Evolutionary conservation across 2,329 filamentous ascomycete genomes (phyloP), one percentile per base, ranked within the genome.

Genomic region (Sclerotinia nivalis): DNA sequence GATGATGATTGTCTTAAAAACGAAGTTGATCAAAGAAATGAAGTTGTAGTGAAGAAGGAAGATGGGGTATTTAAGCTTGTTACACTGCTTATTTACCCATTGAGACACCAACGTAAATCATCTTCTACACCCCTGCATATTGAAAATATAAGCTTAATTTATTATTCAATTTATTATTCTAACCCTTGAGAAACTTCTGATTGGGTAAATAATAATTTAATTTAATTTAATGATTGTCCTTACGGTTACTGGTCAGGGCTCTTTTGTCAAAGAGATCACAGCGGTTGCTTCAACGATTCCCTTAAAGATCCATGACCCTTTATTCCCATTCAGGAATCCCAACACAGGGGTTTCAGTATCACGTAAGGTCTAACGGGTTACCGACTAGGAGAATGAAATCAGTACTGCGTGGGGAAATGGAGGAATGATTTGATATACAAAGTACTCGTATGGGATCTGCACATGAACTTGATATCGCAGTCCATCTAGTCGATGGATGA

Each of bases 31-130:
- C 47, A 40, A 40, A 22, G 37, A 59, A 25, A 40, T 20, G 18
- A n/a, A 40, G 61, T 28, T 40, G 31, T 7, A 34, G 25, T 15
- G 18, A 28, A 47, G 43, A 50, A 37, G 34, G 13, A 52, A 50
- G 55, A 37, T 34, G 7, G 55, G 25, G 56, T 64, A 65, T 65
- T 40, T 65, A 52, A 28, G 28, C 43, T 20, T 25, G 34, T 58
- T 49, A n/a, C 25, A 6, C 15, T 65, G 13, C 47, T 40, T 28
- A 12, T 2, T 49, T 49, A 22, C 55, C 55, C 3, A 43, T 13
- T 15, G 40, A 43, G 40, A 15, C 40, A 43, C 12, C 40, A 43
- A 43, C 40, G 34, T 12, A 58, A 8, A 13, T 13, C 7, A 18
- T 59, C 34, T 25, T 25, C 22, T 43, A 10, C 8, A 13, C 56